Evolutionary conservation across 2,329 filamentous ascomycete genomes (phyloP), one percentile per base, ranked within the genome.

Genomic region (Septoria petroselini): DNA sequence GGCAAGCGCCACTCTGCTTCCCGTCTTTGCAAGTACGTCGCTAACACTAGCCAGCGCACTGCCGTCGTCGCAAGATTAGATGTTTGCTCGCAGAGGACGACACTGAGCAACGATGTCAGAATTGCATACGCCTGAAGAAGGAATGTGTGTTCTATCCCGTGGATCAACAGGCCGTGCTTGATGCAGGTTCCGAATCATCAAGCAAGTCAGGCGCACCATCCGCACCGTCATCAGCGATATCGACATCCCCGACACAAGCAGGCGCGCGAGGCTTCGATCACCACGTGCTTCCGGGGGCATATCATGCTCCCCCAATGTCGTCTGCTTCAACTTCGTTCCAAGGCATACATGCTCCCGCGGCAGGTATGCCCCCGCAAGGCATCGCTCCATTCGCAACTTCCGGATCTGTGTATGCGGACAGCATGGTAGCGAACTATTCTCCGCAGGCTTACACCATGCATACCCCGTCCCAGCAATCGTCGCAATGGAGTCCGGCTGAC

Each of bases 61-160:
- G 91, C 68, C 87, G 91, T 64, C 81, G 88, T 66, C 85, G 91
- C 61, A 97, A 97, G 72, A 97, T 97, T 55, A 80, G 91, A 71
- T 97, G 91, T 70, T 82, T 95, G 43, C 78, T 88, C 35, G 82
- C 87, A 7, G 77, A 81, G 41, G 82, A 84, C 57, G 88, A 94
- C 60, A 67, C 77, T 7, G 81, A 88, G 63, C 83, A 84, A 38
- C 84, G 90, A 57, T 97, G 91, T 71, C 82, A 86, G 58, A 95
- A 95, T 73, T 97, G 91, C 71, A 95, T 95, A 63, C 83, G 90
- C 39, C 74, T 97, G 65, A 94, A 94, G 70, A 96, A 95, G 65
- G 89, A 95, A 58, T 97, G 91, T 71, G 88, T 86, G 66, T 97
- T 95, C 71, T 87, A 84, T 61, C 88, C 91, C 0, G 91, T 96